phyloP scores from a whole-genome alignment of 495 filamentous ascomycete species.

The Podospora australis region DNA sequence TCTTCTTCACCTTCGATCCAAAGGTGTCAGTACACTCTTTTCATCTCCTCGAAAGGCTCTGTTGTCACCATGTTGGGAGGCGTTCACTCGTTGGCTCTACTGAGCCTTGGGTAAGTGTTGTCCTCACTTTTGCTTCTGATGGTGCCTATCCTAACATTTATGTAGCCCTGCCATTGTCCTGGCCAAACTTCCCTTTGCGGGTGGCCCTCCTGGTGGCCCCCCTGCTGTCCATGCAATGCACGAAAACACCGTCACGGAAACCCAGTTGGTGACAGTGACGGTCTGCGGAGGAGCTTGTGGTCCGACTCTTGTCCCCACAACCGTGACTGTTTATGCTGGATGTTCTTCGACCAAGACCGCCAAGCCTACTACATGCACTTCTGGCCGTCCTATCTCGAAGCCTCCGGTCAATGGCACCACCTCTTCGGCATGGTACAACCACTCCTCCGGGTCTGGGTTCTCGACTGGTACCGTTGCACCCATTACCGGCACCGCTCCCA shows the following conservation, averaged over 20 bases:
- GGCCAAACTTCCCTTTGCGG: not conserved
- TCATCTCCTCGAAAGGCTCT: not conserved
- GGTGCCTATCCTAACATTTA: not conserved
- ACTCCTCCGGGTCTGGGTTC: not conserved
- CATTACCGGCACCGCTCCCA: not conserved
- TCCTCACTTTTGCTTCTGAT: not conserved
- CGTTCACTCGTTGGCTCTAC: conserved; percentile 5
- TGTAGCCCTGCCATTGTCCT: conserved; percentile 1
- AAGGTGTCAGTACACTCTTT: not conserved
- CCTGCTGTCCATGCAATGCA: not conserved
- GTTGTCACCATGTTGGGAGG: conserved; percentile 1
- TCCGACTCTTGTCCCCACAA: not conserved
- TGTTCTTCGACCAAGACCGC: not conserved
- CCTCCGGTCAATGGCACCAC: not conserved
- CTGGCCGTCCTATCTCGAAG: not conserved
- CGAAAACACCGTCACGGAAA: conserved; percentile 5
- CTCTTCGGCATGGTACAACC: conserved; percentile 7
- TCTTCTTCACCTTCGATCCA: not conserved
- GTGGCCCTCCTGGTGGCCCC: too few species aligned
- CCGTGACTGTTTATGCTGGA: conserved; percentile 6
- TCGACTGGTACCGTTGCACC: not conserved
- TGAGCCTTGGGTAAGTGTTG: conserved; percentile 8
- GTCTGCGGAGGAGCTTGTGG: not conserved
- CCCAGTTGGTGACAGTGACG: conserved; percentile 1
- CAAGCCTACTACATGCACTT: not conserved